phyloP scores from a whole-genome alignment of 2,329 filamentous ascomycete species.

The Tolypocladium endophyticum region DNA sequence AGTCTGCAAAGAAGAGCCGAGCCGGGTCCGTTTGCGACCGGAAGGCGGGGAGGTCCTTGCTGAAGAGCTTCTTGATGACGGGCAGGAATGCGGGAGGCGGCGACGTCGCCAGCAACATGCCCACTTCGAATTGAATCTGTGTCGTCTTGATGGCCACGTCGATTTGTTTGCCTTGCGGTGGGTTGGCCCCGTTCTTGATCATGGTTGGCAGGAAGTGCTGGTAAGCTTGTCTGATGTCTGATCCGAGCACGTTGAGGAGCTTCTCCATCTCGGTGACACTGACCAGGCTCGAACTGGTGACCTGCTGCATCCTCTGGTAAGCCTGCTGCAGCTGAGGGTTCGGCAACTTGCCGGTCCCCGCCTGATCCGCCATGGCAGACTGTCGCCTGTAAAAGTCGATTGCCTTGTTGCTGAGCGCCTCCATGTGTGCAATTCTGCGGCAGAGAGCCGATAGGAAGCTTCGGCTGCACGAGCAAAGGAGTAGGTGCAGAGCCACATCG shows the following conservation, averaged over 20 bases:
- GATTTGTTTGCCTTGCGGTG: constrained; percentile 30
- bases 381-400: constrained; percentile 39
- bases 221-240: constrained; percentile 42
- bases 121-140: constrained; percentile 39
- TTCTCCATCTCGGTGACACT: constrained; percentile 52
- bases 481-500: constrained; percentile 48
- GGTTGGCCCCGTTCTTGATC: constrained; percentile 34
- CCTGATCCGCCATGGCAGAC: constrained; percentile 27
- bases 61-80: constrained; percentile 57
- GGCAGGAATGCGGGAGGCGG: constrained; percentile 37
- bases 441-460: constrained; percentile 61
- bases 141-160: constrained; percentile 33
- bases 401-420: constrained; percentile 35
- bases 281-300: constrained; percentile 40
- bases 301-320: constrained; percentile 42
- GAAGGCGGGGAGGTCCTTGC: constrained; percentile 46
- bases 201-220: constrained; percentile 31
- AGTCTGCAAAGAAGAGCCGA: constrained; percentile 63
- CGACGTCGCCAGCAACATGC: constrained; percentile 37
- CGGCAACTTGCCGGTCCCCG: constrained; percentile 26
- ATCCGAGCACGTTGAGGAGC: constrained; percentile 39
- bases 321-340: constrained; percentile 45
- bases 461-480: constrained; percentile 66
- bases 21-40: constrained; percentile 51
- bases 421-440: constrained; percentile 50